Base-by-base conservation (phyloP, 352 stramenopile genomes). In the Pythium scleroteichum region DNA sequence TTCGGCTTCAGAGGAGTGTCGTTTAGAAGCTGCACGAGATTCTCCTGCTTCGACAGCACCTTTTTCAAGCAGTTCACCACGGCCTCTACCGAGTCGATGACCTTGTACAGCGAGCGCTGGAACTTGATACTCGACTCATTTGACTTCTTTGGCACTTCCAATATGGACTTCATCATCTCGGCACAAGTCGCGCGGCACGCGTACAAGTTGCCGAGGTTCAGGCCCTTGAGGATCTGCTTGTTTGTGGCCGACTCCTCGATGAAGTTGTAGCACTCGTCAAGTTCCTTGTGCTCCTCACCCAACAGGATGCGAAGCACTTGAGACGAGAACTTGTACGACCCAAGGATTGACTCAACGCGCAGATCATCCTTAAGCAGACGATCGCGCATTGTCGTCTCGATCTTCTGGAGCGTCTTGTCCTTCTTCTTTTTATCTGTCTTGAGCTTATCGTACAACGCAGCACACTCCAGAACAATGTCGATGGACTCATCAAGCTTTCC, bases 401-500 rank as follows among this genome's bases (percentile, higher is more conserved):
- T 87, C 70, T 94, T 95, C 59, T 95, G 84, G 22, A 95, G 58
- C 2, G 81, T 69, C 69, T 95, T 95, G 14, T 91, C 86, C 52
- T 95, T 92, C 64, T 94, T 94, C 67, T 95, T 95, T 63, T 95
- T 93, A 68, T 94, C 86, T 2, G 76, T 81, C 53, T 80, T 87
- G 20, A 95, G 72, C 57, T 92, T 91, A 53, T 95, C 82, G 53
- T 94, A 92, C 23, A 94, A 58, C 14, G 82, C 71, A 0, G 79
- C 77, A 44, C 86, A 95, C 23, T 95, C 86, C 0, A 78, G 75
- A 40, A 92, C 87, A 50, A 94, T 95, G 49, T 95, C 86, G 22
- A 95, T 71, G 13, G 86, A 92, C 62, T 95, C 84, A 52, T 95
- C 84, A n/a, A 95, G 46, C 46, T 94, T 95, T 8, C 86, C 86